Base-by-base conservation (phyloP, 805 yeast genomes). In the Pichia paraexigua region DNA sequence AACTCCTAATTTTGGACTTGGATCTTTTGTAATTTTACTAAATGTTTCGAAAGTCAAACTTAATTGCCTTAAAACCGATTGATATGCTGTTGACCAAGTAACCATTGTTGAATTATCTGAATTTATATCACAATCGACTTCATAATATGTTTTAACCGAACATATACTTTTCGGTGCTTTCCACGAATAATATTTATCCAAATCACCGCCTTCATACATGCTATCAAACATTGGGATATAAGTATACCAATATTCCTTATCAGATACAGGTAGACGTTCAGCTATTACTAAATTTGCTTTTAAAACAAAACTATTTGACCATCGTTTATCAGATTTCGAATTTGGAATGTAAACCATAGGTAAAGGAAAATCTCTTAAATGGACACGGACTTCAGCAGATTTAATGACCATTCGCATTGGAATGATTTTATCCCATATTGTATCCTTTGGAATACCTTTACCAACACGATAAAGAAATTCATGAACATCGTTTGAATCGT, bases 11-110 rank as follows among this genome's bases (percentile, higher is more conserved):
- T 85, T 85, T 4, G 80, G 77, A 2, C 96, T 87, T 0, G 91
- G 91, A 64, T 91, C 98, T 17, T 86, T 69, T 0, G 95, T 96
- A 0, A 96, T 95, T 64, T 92, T 91, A 1, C 95, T 82, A 62
- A 91, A 87, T 44, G 84, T 82, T 59, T 90, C 96, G 53, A 91
- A 76, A 51, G 80, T 84, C 50, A 81, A 70, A 82, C 87, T 85
- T 2, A 83, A 74, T 57, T 88, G 91, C 57, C 88, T 89, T 30
- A 91, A 77, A 1, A 90, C 91, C 18, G 95, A 90, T 58, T 85
- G 88, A 58, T 85, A 83, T 0, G 92, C 85, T 32, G 82, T 82
- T 37, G 95, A 94, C 95, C 96, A 90, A 0, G 86, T 78, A 39
- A 87, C 79, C 30, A 85, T 70, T 0, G 91, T 80, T 0, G 91